Evolutionary conservation across 306 rosid genomes (phyloP).

Genomic region (Hippophae gyantsensis): DNA sequence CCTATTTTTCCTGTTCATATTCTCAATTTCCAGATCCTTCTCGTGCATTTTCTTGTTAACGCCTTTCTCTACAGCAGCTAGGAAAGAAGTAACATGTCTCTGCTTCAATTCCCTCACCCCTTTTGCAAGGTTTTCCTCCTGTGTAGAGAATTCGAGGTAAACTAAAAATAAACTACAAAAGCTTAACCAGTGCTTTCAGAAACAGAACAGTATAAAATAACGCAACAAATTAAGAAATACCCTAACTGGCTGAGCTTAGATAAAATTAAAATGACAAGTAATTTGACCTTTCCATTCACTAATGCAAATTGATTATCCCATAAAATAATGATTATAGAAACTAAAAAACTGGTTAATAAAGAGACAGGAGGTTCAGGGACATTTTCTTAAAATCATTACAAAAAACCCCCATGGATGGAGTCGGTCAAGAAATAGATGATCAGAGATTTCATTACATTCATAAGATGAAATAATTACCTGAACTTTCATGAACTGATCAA

Average conservation of each 20-base stretch:
- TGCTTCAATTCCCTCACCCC: constrained; percentile 76
- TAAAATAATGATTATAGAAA: too few relatives aligned
- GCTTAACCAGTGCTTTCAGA: too few relatives aligned
- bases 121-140: constrained; percentile 78
- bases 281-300: too few relatives aligned
- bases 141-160: constrained; percentile 9
- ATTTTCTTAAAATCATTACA: too few relatives aligned
- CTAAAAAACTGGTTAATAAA: too few relatives aligned
- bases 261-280: too few relatives aligned
- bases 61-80: constrained; percentile 63
- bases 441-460: neutral
- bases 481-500: constrained; percentile 61
- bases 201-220: too few relatives aligned
- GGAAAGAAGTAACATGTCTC: constrained; percentile 55
- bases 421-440: neutral
- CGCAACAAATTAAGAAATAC: too few relatives aligned
- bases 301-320: too few relatives aligned
- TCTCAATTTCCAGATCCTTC: constrained; percentile 70
- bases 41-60: constrained; percentile 50
- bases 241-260: too few relatives aligned
- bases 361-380: too few relatives aligned
- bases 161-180: too few relatives aligned
- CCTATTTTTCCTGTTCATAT: constrained; percentile 56
- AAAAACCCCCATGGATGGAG: neutral
- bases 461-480: constrained; percentile 42